Base-by-base conservation (phyloP, 768 basidiomycete genomes). In the Coprinellus micaceus region DNA sequence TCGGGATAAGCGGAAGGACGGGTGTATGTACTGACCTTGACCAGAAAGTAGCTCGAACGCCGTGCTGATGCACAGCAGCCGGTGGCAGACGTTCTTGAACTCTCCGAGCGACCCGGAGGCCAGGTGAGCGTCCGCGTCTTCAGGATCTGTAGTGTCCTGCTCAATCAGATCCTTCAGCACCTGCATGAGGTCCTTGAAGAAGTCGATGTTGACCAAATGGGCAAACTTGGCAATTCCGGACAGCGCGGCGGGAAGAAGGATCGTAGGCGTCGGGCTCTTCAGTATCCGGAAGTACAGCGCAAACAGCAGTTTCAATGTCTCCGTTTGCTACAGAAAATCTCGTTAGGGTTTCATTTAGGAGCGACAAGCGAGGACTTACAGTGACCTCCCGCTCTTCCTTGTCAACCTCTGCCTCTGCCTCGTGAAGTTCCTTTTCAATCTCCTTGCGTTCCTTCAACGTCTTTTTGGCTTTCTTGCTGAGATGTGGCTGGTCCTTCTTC, bases 41-140 rank as follows among this genome's bases (percentile, higher is more conserved):
- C 97, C 97, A 12, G 91, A 90, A 40, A 98, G 82, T 47, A 99
- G 83, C 66, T 98, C 94, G 65, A 98, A 98, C n/a, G 96, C 97
- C 39, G 97, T 97, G 57, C 91, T 85, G 64, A 98, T 92, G 64
- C 92, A 97, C 59, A 87, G 74, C 57, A 99, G 76, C 61, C 82
- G 83, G 61, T 81, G 82, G 58, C 77, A 82, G 53, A 84, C 71
- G 46, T 76, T 71, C 41, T 78, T 75, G 25, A 68, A 44, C 19
- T 60, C 58, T 36, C 59, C 57, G 52, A 49, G 24, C 19, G 59
- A 29, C 50, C 47, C 60, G 51, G 53, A 49, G 26, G 53, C 28
- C 15, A 45, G 29, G 22, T 67, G 55, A 60, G 60, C 56, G 59
- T 62, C 51, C 54, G 61, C 58, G 54, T 65, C 66, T 53, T 60